Evolutionary conservation across 352 stramenopile genomes (phyloP), one percentile per base, ranked within the genome.

Genomic region (Pythium volutum): DNA sequence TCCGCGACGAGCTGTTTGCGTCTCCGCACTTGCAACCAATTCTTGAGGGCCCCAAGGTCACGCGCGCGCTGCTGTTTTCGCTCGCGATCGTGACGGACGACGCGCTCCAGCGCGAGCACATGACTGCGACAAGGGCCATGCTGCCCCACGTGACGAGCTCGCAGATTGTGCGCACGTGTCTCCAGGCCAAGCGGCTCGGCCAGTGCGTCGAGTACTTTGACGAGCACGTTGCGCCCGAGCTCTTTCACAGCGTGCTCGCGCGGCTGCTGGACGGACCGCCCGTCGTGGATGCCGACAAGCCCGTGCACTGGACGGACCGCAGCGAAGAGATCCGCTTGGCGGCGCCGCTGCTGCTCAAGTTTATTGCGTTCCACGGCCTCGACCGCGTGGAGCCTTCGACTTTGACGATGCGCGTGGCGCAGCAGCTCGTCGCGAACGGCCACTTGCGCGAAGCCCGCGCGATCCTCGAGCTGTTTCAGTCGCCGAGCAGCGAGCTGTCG

Each of bases 11-110:
- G 34, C 49, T 86, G 4, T 10, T 60, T 1, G 53, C 14, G 9
- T 26, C 43, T 0, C 43, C 43, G 2, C 33, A 62, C 15, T 31
- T 38, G 22, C 57, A 63, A 26, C 57, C 75, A 4, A 58, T 66
- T 6, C 61, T 87, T 14, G 12, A 46, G n/a, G 70, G 84, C 55
- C 54, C 58, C 12, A 88, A 91, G 42, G 71, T 91, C 47, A 63
- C 74, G 22, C 75, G 67, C 46, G 84, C 82, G 49, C 69, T 93
- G 55, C 54, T 93, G 46, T 75, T 79, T 36, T 90, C 84, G 39
- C 71, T 91, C 45, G 76, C 82, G 33, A 70, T 91, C 23, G 67
- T 77, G 6, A 60, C 84, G 25, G 73, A 88, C 39, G 69, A 85
- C 1, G 75, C 64, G 25, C 60, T 81, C 50, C 22, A 63, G 34